Evolutionary conservation across 257 asterid genomes (phyloP), one percentile per base, ranked within the genome.

Genomic region (Paraleonurus japonicus): DNA sequence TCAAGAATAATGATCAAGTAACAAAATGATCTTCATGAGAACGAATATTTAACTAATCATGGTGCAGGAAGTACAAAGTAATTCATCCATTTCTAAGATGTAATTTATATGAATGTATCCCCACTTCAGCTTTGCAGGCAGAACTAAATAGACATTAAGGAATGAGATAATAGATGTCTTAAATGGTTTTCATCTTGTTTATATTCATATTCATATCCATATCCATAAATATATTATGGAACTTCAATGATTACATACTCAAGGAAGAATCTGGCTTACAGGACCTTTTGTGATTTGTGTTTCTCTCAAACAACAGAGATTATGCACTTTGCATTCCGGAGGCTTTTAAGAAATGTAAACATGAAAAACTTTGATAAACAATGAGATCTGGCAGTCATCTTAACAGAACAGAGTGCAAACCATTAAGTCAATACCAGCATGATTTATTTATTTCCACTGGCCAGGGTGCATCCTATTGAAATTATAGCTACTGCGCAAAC

Each of bases 1-100:
- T 73, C 60, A n/a, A 8, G 30, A 30, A 64, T 4, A n/a, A 45
- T 10, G 16, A 57, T 65, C 41, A 65, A 75, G 70, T 48, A 45
- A 27, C 27, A 67, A 26, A 58, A 19, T 33, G 8, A 37, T 28
- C 66, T 17, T 10, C 19, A 37, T 12, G 24, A 50, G 55, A 13
- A 43, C 26, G 28, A 41, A 55, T 28, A 20, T 74, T 35, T 48
- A 23, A 66, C 19, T 47, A 11, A 15, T 63, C 28, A 60, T 27
- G 41, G 55, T 55, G 32, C 47, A 26, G 39, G 55, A 64, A 39
- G 6, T 12, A 66, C 39, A 65, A 28, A 74, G 2, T 20, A 43
- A 43, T 13, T 43, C 13, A 62, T 72, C n/a, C 4, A 47, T 48
- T 48, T 26, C n/a, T 37, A 16, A 23, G 53, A 51, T 71, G 45